These are phyloP conservation scores for Cladosporium austrohemisphaericum DNA, from an alignment of 2,329 filamentous ascomycete genomes.

Conservation along the genomic window DNA sequence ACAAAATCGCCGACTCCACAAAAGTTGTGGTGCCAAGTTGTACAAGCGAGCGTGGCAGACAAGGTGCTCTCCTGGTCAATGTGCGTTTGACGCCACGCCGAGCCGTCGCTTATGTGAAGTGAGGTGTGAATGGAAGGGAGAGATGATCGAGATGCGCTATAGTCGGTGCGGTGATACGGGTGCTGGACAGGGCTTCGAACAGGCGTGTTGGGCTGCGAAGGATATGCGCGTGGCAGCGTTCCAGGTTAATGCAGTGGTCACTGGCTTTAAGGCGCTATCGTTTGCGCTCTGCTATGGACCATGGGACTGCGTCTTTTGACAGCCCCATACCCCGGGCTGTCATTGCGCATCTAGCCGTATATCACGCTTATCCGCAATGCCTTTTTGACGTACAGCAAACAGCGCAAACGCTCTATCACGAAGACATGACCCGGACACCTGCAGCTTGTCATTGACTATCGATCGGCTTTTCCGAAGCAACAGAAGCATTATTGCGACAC, in stretches of 20 bases:
- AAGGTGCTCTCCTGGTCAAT: constrained; percentile 9
- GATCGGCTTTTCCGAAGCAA: not conserved
- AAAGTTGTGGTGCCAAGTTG: not conserved
- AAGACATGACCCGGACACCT: not conserved
- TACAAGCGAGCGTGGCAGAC: constrained; percentile 6
- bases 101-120: constrained; percentile 11
- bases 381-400: constrained; percentile 4
- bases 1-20: constrained; percentile 1
- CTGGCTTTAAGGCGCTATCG: constrained; percentile 10
- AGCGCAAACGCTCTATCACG: not conserved
- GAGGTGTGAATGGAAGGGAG: not conserved
- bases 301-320: constrained; percentile 5
- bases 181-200: not conserved
- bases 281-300: not conserved
- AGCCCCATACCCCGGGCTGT: constrained; percentile 1
- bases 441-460: constrained; percentile 11
- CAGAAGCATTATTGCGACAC: not conserved
- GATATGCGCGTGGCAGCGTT: constrained; percentile 11
- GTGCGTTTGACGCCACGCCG: constrained; percentile 11
- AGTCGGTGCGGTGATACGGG: constrained; percentile 10
- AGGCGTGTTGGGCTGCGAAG: constrained; percentile 3
- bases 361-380: not conserved
- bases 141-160: constrained; percentile 4
- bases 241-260: constrained; percentile 16
- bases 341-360: constrained; percentile 7